phyloP scores from a whole-genome alignment of 23 red algal genomes.

The Pyropia yezoensis region DNA sequence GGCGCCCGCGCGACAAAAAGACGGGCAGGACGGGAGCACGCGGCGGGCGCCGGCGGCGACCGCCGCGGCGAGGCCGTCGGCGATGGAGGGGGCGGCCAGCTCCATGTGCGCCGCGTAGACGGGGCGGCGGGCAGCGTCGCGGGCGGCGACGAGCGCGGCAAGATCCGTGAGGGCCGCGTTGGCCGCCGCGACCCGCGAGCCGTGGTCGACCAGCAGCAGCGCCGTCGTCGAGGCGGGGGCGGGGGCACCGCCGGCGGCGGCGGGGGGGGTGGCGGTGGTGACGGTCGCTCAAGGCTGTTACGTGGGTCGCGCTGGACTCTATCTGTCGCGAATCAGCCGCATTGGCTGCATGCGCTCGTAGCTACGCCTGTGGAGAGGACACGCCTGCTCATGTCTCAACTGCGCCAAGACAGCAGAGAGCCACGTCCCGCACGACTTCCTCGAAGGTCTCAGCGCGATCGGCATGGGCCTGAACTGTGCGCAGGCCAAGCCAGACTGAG shows the following conservation, averaged over 20 bases:
- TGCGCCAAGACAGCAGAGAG: too few relatives aligned
- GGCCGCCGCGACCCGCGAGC: constrained; percentile 46
- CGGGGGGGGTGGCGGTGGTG: too few relatives aligned
- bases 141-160: constrained; percentile 16
- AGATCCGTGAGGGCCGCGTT: constrained; percentile 46
- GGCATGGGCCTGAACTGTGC: too few relatives aligned
- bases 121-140: constrained; percentile 3
- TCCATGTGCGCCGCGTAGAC: constrained; percentile 95
- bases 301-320: too few relatives aligned
- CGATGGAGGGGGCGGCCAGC: constrained; percentile 60
- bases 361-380: too few relatives aligned
- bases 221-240: constrained; percentile 1
- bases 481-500: too few relatives aligned
- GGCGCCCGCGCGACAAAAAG: constrained; percentile 71
- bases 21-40: constrained; percentile 79
- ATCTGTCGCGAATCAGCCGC: too few relatives aligned
- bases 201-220: constrained; percentile 78
- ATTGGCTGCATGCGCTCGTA: too few relatives aligned
- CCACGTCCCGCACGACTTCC: too few relatives aligned
- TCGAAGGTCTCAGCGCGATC: too few relatives aligned
- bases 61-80: constrained; percentile 41
- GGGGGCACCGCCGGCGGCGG: neutral
- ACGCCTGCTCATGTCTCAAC: too few relatives aligned
- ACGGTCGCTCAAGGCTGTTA: too few relatives aligned
- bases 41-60: constrained; percentile 53